A percentile compares a stretch with the other conserved stretches of the same genome.
These are phyloP conservation scores for Nitzschia palea DNA, from an alignment of 108 stramenopile species.

Conservation along the genomic window DNA sequence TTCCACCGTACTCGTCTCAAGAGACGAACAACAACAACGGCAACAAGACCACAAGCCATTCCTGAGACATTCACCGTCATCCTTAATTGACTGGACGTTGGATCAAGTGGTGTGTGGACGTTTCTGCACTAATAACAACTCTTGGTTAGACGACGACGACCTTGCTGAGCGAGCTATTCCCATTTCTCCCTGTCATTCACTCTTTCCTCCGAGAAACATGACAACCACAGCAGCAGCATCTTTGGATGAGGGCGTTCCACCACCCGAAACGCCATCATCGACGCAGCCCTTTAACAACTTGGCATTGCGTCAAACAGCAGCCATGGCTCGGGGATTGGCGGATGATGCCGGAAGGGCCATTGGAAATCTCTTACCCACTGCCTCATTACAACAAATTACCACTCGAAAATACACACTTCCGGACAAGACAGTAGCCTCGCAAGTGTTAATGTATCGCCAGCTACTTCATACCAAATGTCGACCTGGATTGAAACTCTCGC, in stretches of 20 bases:
- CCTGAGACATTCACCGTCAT: background rate
- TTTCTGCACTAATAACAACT: background rate
- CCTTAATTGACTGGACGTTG: constrained; percentile 13
- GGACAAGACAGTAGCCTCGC: constrained; percentile 84
- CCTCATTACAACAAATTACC: constrained; percentile 44
- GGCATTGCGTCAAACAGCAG: constrained; percentile 15
- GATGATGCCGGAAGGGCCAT: constrained; percentile 37
- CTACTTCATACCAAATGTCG: constrained; percentile 82
- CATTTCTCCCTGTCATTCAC: background rate
- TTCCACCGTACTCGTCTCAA: no score
- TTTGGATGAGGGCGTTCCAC: constrained; percentile 3
- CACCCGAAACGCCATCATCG: constrained; percentile 7
- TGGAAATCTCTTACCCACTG: constrained; percentile 41
- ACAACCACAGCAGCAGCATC: constrained; percentile 9
- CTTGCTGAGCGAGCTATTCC: background rate
- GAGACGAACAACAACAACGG: background rate
- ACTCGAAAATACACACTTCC: constrained; percentile 71
- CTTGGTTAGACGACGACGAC: background rate
- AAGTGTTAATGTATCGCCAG: constrained; percentile 88
- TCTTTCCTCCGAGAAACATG: constrained; percentile 9
- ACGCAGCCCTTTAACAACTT: background rate
- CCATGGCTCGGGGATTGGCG: constrained; percentile 28
- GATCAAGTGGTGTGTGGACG: constrained; percentile 13
- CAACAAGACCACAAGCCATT: background rate
- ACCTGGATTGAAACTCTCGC: constrained; percentile 70